Percentiles rank a stretch among this genome's conserved stretches.
These are phyloP conservation scores for Vanrija pseudolonga DNA, from an alignment of 1,284 basidiomycete genomes.

Conservation along the genomic window DNA sequence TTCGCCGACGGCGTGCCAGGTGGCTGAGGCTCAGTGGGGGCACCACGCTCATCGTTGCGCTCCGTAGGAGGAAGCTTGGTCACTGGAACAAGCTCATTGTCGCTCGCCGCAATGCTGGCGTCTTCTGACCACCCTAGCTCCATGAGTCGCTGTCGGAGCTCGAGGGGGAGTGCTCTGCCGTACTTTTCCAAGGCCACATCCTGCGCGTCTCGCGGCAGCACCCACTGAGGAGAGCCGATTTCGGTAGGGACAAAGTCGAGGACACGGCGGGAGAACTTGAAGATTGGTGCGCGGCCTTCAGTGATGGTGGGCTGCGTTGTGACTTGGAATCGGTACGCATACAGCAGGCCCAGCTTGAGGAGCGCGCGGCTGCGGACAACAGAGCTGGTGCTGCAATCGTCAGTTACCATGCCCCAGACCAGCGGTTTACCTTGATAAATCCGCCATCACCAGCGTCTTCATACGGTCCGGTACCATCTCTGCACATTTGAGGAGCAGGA, in stretches of 20 bases:
- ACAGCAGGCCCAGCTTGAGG: constrained; percentile 28
- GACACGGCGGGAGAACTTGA: constrained; percentile 28
- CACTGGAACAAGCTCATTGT: constrained; percentile 39
- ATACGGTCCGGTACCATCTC: constrained; percentile 25
- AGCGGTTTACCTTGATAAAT: constrained; percentile 20
- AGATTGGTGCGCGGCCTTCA: constrained; percentile 33
- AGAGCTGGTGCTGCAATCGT: not conserved
- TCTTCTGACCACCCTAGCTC: constrained; percentile 45
- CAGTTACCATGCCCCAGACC: not conserved
- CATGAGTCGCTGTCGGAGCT: constrained; percentile 40
- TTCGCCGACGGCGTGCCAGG: constrained; percentile 4
- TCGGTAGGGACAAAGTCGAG: constrained; percentile 41
- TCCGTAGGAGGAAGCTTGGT: constrained; percentile 24
- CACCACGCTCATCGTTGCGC: constrained; percentile 9
- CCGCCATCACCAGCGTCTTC: constrained; percentile 18
- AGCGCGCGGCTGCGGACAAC: constrained; percentile 17
- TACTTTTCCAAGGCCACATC: constrained; percentile 39
- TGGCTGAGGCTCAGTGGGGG: not conserved
- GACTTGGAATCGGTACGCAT: constrained; percentile 39
- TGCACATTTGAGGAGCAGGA: constrained; percentile 41
- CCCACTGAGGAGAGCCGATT: constrained; percentile 37
- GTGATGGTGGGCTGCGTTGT: constrained; percentile 30
- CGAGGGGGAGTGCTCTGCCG: constrained; percentile 35
- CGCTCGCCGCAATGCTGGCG: constrained; percentile 15
- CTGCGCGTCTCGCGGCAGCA: constrained; percentile 34